A percentile compares a stretch with the other conserved stretches of the same genome.
These are phyloP conservation scores for Yarrowia hollandica DNA, from an alignment of 805 yeast species.

Conservation along the genomic window DNA sequence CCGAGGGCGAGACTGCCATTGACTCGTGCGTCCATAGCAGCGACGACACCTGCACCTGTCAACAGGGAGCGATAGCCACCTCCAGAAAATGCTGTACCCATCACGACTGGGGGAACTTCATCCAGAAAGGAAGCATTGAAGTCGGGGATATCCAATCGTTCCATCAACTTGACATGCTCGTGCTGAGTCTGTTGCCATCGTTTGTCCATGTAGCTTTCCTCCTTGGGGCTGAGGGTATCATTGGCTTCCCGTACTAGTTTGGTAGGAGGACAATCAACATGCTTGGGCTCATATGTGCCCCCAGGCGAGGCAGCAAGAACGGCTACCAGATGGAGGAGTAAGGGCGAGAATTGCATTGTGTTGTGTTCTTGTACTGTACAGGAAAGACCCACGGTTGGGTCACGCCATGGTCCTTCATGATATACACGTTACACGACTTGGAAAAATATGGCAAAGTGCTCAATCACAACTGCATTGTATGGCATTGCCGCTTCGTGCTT, in stretches of 20 bases:
- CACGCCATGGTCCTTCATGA: not conserved
- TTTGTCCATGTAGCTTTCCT: conserved; percentile 39
- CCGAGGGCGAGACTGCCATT: conserved; percentile 48
- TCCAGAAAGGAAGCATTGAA: conserved; percentile 45
- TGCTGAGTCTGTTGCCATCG: conserved; percentile 40
- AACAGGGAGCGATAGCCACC: conserved; percentile 93
- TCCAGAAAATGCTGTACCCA: conserved; percentile 65
- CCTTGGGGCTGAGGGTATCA: conserved; percentile 37
- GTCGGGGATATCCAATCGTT: conserved; percentile 49
- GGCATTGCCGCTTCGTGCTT: not conserved
- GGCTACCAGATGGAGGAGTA: not conserved
- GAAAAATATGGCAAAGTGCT: not conserved
- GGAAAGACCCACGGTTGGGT: not conserved
- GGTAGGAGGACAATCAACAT: conserved; percentile 46
- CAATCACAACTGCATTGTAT: not conserved
- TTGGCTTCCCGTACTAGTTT: conserved; percentile 41
- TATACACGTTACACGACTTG: not conserved
- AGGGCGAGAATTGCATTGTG: not conserved
- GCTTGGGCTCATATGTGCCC: conserved; percentile 13
- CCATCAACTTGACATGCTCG: conserved; percentile 48
- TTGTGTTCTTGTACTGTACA: not conserved
- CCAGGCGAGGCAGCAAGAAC: conserved; percentile 7
- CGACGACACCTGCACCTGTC: conserved; percentile 73
- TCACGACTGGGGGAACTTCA: conserved; percentile 34
- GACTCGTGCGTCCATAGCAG: conserved; percentile 75